Evolutionary conservation across 129 eudicot genomes (phyloP).

Genomic region (Saposhnikovia divaricata): DNA sequence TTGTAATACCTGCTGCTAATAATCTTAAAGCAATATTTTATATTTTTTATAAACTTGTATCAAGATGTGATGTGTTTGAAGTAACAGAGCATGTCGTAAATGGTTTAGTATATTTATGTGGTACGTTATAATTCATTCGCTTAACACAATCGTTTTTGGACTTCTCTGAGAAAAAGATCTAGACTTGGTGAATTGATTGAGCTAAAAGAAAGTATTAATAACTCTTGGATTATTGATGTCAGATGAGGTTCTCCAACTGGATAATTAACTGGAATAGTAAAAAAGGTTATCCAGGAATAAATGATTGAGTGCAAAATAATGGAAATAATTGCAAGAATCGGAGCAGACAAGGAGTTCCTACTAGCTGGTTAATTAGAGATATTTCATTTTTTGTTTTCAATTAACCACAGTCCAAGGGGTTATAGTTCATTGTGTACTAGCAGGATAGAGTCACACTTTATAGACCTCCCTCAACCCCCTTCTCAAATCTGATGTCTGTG

Average conservation of each 20-base stretch:
- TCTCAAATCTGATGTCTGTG: too few species aligned
- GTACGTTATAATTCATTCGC: not conserved
- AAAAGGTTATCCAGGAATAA: too few species aligned
- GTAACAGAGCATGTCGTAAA: not conserved
- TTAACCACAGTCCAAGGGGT: too few species aligned
- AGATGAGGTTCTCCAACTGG: not conserved
- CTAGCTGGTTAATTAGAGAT: too few species aligned
- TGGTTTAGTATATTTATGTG: not conserved
- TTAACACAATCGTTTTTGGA: not conserved
- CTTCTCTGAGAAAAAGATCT: not conserved
- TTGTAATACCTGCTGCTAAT: not conserved
- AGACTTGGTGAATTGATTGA: not conserved
- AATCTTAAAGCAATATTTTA: not conserved
- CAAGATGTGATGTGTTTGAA: not conserved
- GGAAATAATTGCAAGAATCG: too few species aligned
- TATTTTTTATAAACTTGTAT: not conserved
- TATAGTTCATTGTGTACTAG: too few species aligned
- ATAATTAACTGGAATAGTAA: not conserved
- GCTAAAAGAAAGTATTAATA: not conserved
- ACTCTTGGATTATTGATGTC: not conserved
- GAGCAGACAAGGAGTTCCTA: too few species aligned
- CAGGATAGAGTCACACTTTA: too few species aligned
- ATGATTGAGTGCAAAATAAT: too few species aligned
- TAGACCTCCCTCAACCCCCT: too few species aligned
- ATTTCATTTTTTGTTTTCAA: too few species aligned